Percentiles rank a stretch among this genome's conserved stretches.
Evolutionary conservation across 1,284 basidiomycete genomes (phyloP).

Genomic region (Sporisorium iseilematis-ciliati): DNA sequence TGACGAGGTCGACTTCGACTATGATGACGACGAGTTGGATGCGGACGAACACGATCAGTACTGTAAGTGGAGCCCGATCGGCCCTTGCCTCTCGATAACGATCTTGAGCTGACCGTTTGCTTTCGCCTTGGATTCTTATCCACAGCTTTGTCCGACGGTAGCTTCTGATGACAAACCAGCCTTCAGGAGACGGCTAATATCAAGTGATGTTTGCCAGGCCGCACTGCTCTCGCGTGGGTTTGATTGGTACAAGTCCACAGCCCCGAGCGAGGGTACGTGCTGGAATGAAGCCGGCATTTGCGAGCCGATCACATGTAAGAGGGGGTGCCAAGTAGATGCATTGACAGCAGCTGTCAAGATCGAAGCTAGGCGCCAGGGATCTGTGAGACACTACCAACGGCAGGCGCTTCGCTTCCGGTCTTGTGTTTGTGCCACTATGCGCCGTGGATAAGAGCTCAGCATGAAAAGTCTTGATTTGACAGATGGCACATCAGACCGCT

Average conservation of each 20-base stretch:
- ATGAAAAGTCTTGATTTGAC: too few relatives aligned
- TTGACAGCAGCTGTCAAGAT: too few relatives aligned
- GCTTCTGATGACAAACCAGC: constrained; percentile 1
- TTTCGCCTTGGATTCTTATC: background rate
- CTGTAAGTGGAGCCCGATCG: constrained; percentile 27
- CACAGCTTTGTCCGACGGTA: constrained; percentile 42
- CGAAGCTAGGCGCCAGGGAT: too few relatives aligned
- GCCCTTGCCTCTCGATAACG: too few relatives aligned
- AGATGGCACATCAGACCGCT: too few relatives aligned
- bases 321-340: too few relatives aligned
- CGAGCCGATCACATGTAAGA: too few relatives aligned
- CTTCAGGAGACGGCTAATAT: background rate
- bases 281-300: background rate
- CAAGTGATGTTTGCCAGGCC: background rate
- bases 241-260: too few relatives aligned
- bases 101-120: background rate
- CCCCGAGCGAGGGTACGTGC: background rate
- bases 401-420: too few relatives aligned
- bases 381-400: too few relatives aligned
- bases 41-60: constrained; percentile 46
- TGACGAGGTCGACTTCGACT: constrained; percentile 54
- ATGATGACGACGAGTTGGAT: constrained; percentile 41
- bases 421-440: too few relatives aligned
- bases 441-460: too few relatives aligned
- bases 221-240: background rate